These are phyloP conservation scores for Apiotrichum siamense DNA, from an alignment of 1,284 basidiomycete genomes.

Conservation along the genomic window DNA sequence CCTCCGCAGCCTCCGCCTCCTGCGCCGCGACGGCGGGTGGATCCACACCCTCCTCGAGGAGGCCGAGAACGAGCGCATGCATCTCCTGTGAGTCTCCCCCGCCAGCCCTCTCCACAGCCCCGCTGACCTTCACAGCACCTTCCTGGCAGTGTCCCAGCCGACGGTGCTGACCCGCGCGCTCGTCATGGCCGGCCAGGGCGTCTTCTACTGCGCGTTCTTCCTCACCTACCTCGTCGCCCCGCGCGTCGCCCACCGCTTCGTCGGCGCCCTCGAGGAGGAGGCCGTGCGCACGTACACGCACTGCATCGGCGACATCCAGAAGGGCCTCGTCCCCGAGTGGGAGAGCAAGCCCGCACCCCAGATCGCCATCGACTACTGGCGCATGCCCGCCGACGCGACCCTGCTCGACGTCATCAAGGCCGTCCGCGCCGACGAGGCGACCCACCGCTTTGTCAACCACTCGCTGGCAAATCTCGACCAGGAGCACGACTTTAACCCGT, in stretches of 20 bases:
- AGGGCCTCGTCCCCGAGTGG: slow-evolving; percentile 86
- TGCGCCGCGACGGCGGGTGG: slow-evolving; percentile 87
- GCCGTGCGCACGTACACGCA: slow-evolving; percentile 83
- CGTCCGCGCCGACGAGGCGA: slow-evolving; percentile 86
- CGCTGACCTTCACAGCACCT: slow-evolving; percentile 56
- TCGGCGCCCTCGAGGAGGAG: slow-evolving; percentile 91
- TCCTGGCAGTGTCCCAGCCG: slow-evolving; percentile 78
- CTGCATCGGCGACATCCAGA: slow-evolving; percentile 75
- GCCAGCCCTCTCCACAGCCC: slow-evolving; percentile 26
- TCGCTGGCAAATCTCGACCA: slow-evolving; percentile 76
- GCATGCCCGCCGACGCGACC: slow-evolving; percentile 64
- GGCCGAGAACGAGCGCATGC: slow-evolving; percentile 94
- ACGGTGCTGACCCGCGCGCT: slow-evolving; percentile 69
- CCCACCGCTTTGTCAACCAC: slow-evolving; percentile 89
- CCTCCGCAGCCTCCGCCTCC: slow-evolving; percentile 69
- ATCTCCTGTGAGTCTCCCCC: slow-evolving; percentile 59
- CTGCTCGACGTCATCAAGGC: slow-evolving; percentile 83
- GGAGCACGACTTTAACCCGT: slow-evolving; percentile 77
- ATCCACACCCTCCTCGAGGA: slow-evolving; percentile 78
- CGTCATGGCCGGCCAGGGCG: slow-evolving; percentile 74
- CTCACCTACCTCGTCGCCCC: slow-evolving; percentile 78
- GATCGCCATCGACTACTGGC: slow-evolving; percentile 92
- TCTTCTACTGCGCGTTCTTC: slow-evolving; percentile 89
- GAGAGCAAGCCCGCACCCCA: slow-evolving; percentile 62
- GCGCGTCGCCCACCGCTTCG: slow-evolving; percentile 82